Base-by-base conservation (phyloP, 2,329 filamentous ascomycete genomes). In the Apiospora marii region DNA sequence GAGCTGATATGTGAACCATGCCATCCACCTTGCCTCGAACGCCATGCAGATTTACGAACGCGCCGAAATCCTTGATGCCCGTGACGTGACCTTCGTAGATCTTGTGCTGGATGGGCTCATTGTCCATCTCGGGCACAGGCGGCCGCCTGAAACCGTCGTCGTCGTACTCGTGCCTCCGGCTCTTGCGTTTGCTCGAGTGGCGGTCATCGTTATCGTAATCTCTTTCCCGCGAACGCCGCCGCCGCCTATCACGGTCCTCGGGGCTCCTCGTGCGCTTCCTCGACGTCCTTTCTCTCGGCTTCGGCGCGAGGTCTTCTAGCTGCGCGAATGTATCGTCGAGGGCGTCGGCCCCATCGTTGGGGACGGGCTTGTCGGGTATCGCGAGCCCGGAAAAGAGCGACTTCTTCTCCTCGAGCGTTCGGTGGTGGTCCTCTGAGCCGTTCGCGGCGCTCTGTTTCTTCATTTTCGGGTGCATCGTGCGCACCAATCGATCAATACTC, bases 241-340 rank as follows among this genome's bases (percentile, higher is more conserved):
- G 78, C 76, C 77, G 77, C 68, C 74, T 75, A 81, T 79, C 78
- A 69, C 73, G 81, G 76, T 73, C 84, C 49, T 85, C 84, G 0
- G 88, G 90, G 77, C 89, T 92, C 76, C 87, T 87, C 78, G 87
- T 92, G 72, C 91, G 86, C 80, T 91, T 91, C 73, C 87, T 84
- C 70, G 85, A 80, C 0, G 80, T 79, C 77, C 84, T 85, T 72
- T 85, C 86, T 67, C 79, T 75, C 69, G 86, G 85, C 78, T 93
- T 94, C 10, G 90, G 89, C 74, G 95, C 95, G 51, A 98, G 84
- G 0, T 92, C 93, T 82, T 98, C 96, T n/a, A 99, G 83, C 78
- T 97, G 88, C 0, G 95, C 95, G 77, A 99, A 91, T 0, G 96
- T 98, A 82, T 99, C 95, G 79, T 98, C 96, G 79, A 98, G 92